These are phyloP conservation scores for Colletotrichum sublineola DNA, from an alignment of 2,329 filamentous ascomycete species.

Conservation along the genomic window DNA sequence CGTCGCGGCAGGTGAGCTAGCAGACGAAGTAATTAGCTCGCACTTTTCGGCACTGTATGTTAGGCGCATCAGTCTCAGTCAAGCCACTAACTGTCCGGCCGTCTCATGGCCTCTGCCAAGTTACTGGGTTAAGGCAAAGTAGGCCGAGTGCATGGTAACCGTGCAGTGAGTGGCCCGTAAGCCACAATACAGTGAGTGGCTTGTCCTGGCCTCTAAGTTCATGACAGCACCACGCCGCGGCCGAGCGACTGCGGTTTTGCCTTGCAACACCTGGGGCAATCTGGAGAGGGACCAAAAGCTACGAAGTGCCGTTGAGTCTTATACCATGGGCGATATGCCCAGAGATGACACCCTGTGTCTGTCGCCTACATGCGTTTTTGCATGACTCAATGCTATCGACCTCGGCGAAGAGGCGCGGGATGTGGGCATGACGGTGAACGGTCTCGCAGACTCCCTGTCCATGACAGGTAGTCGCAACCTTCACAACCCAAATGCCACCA, in stretches of 20 bases:
- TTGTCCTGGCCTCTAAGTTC: neutral
- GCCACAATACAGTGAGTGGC: neutral
- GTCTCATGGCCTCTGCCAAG: conserved; percentile 4
- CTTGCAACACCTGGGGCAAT: neutral
- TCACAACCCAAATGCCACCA: neutral
- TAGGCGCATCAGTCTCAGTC: neutral
- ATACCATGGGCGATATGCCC: conserved; percentile 5
- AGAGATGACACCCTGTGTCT: neutral
- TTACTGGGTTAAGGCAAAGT: conserved; percentile 31
- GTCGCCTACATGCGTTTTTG: neutral
- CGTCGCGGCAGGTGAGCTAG: neutral
- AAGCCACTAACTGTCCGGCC: neutral
- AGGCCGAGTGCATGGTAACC: conserved; percentile 28
- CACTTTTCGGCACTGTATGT: neutral
- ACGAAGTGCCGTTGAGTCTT: neutral
- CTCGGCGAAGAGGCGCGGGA: neutral
- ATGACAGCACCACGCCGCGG: neutral
- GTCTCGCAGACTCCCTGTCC: neutral
- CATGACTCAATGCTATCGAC: neutral
- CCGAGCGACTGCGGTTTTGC: neutral
- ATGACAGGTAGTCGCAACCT: conserved; percentile 2
- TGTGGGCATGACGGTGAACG: conserved; percentile 2
- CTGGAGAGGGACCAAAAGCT: neutral
- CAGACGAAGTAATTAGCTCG: neutral
- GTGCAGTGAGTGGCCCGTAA: conserved; percentile 2